Conservation (phyloP, 1,284 basidiomycete genomes). For the Agroathelia rolfsii region DNA sequence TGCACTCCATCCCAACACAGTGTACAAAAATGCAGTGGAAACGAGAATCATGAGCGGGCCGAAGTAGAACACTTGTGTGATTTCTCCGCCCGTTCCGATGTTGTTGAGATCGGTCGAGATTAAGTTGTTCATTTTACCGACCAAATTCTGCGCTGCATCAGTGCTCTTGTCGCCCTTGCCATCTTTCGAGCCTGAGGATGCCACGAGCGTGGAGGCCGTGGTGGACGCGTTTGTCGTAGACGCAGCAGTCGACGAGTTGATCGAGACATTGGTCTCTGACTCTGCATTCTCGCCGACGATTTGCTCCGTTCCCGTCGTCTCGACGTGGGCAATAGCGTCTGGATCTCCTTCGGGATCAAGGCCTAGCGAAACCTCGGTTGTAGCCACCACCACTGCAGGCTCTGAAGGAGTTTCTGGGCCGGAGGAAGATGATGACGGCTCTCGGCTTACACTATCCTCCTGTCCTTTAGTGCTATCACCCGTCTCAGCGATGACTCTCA, state of each 20-base stretch:
- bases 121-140: constrained; percentile 53
- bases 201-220: no score
- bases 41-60: background rate
- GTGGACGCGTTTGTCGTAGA: no score
- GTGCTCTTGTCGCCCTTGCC: constrained; percentile 9
- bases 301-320: constrained; percentile 1
- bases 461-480: background rate
- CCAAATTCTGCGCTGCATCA: constrained; percentile 26
- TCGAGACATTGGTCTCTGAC: constrained; percentile 1
- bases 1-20: constrained; percentile 13
- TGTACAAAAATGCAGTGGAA: constrained; percentile 1
- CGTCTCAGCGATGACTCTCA: background rate
- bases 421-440: no score
- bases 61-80: constrained; percentile 1
- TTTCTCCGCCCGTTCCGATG: constrained; percentile 16
- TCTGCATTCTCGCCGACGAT: constrained; percentile 1
- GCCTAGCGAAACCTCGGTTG: constrained; percentile 1
- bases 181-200: no score
- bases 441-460: constrained; percentile 1
- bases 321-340: background rate
- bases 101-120: constrained; percentile 40
- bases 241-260: no score
- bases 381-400: constrained; percentile 4
- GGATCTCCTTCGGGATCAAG: no score
- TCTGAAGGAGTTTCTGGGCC: no score